Evolutionary conservation across 192 early-diverging fungal species (phyloP).

Genomic region (Glomus cerebriforme): DNA sequence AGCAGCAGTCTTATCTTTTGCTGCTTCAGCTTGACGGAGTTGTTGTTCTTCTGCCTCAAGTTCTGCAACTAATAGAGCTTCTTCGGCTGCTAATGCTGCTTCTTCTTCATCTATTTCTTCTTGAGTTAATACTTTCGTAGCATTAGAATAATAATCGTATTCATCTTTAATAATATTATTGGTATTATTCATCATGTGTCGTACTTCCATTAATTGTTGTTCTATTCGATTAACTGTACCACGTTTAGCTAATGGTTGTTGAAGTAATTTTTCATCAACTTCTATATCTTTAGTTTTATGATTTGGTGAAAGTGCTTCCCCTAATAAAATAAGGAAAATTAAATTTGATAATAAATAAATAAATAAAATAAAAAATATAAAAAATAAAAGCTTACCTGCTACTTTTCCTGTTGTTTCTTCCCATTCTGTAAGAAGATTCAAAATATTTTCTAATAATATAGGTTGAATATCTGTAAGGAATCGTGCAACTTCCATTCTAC

Average conservation of each 20-base stretch:
- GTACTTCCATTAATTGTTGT: slow-evolving; percentile 35
- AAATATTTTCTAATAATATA: slow-evolving; percentile 30
- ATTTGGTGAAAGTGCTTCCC: no score
- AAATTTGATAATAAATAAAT: background rate
- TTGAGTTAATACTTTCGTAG: background rate
- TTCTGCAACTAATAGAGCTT: background rate
- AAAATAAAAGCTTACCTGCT: background rate
- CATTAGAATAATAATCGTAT: slow-evolving; percentile 18
- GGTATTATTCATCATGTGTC: slow-evolving; percentile 20
- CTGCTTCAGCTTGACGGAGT: background rate
- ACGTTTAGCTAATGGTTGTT: slow-evolving; percentile 27
- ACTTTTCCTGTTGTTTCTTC: slow-evolving; percentile 11
- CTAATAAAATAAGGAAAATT: background rate
- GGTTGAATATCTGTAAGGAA: slow-evolving; percentile 43
- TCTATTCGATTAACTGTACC: slow-evolving; percentile 37
- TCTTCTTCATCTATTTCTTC: background rate
- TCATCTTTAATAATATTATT: slow-evolving; percentile 18
- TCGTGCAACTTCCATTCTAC: slow-evolving; percentile 40
- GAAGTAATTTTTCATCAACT: slow-evolving; percentile 10
- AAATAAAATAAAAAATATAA: no score
- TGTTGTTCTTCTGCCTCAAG: background rate
- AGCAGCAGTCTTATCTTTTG: background rate
- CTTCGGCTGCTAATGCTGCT: background rate
- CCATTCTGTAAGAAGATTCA: slow-evolving; percentile 6
- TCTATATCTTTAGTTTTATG: background rate